A percentile compares a stretch with the other conserved stretches of the same genome.
Conservation (phyloP, 75 land plant genomes). For the Cupressus sempervirens region DNA sequence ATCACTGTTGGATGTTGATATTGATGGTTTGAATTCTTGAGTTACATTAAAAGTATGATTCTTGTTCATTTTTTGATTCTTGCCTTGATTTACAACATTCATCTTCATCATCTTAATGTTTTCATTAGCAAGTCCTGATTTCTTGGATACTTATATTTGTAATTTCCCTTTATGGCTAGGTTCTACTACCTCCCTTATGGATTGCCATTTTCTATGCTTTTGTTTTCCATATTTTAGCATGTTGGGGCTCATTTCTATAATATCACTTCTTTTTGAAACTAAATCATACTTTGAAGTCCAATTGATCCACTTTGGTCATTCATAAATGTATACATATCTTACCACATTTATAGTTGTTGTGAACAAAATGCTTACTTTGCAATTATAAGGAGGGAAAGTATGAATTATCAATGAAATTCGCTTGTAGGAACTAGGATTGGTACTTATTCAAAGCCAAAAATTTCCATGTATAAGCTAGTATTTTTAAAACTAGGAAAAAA, state of each 20-base stretch:
- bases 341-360: not conserved
- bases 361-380: not conserved
- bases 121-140: not conserved
- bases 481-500: constrained; percentile 37
- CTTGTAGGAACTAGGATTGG: constrained; percentile 42
- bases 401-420: not conserved
- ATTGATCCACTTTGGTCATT: not conserved
- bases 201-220: not conserved
- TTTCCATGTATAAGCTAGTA: constrained; percentile 28
- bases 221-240: not conserved
- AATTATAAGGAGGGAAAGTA: not conserved
- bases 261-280: not conserved
- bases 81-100: not conserved
- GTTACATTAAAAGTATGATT: not conserved
- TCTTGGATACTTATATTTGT: not conserved
- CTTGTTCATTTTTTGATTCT: not conserved
- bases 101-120: not conserved
- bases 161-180: not conserved
- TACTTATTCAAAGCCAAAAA: constrained; percentile 23
- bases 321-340: not conserved
- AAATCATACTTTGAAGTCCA: not conserved
- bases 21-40: not conserved
- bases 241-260: not conserved
- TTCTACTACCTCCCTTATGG: not conserved
- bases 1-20: not conserved